Evolutionary conservation across 2,329 filamentous ascomycete genomes (phyloP), one percentile per base, ranked within the genome.

Genomic region (Nannizziopsis barbatae): DNA sequence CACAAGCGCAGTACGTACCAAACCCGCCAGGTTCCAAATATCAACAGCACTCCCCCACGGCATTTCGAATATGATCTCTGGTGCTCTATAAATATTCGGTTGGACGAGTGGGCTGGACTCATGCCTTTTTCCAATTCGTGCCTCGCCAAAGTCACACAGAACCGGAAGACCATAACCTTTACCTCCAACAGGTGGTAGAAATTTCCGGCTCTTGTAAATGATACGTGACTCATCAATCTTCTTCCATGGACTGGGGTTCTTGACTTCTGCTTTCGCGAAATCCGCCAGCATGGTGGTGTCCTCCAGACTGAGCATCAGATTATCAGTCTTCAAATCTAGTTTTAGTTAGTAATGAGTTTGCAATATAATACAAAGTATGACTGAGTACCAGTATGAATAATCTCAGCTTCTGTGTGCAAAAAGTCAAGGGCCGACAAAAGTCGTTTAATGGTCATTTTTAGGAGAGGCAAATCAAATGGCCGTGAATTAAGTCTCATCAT

Each of bases 71-170:
- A 62, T 54, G 15, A 63, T 58, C 50, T 63, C 61, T 11, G 61
- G 61, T 11, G 58, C 58, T 37, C 57, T 57, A 33, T 61, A 62
- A 8, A 57, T 53, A 47, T 58, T 51, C 11, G 59, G 60, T 60
- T 77, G 41, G 65, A 75, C 53, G 59, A 69, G 50, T 55, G 69
- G 56, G 63, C 75, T 53, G 53, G 64, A 53, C 12, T 57, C 45
- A 8, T 55, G 52, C 58, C 59, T 55, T 31, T 59, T 56, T 20
- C 64, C 42, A 22, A 44, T 44, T 31, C 42, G 5, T 18, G 42
- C 42, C 7, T 33, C 58, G 7, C 63, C 63, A 55, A 67, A 65
- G 47, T 65, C 65, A 48, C 58, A 62, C 35, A 67, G 56, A 7
- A 62, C 22, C 55, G 27, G 60, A 58, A 18, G n/a, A n/a, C n/a